phyloP scores from a whole-genome alignment of 176 grass and related monocot genomes.

The Oryza coarctata region DNA sequence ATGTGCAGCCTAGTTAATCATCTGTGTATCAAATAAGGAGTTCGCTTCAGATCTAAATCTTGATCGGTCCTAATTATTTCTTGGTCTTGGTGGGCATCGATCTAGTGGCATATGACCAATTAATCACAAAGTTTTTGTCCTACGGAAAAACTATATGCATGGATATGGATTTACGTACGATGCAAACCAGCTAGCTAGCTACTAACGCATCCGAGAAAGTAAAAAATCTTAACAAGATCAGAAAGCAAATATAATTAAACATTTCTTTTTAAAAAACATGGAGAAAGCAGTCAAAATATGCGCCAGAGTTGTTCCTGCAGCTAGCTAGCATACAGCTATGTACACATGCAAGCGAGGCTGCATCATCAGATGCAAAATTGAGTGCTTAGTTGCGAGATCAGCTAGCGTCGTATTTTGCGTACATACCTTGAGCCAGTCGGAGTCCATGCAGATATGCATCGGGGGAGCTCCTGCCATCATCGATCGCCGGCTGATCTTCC shows the following conservation, averaged over 20 bases:
- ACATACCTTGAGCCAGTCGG: conserved; percentile 88
- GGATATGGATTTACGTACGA: background rate
- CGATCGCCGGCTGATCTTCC: background rate
- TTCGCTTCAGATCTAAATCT: background rate
- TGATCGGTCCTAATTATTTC: background rate
- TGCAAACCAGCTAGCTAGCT: background rate
- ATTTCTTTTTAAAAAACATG: background rate
- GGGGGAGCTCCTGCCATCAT: conserved; percentile 63
- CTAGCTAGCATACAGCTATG: background rate
- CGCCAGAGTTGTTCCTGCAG: too few relatives aligned
- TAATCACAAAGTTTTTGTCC: background rate
- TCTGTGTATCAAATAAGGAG: background rate
- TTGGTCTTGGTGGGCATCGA: background rate
- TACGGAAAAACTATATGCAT: background rate
- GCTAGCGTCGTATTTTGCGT: background rate
- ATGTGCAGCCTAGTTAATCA: background rate
- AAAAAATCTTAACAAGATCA: background rate
- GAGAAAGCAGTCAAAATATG: background rate
- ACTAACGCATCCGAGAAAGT: background rate
- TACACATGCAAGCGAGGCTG: background rate
- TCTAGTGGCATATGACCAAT: background rate
- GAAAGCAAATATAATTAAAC: background rate
- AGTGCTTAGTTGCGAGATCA: background rate
- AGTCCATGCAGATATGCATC: conserved; percentile 89
- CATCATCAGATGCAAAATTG: background rate